Conservation (phyloP, 352 stramenopile species). For the Phytophthora syringae region DNA sequence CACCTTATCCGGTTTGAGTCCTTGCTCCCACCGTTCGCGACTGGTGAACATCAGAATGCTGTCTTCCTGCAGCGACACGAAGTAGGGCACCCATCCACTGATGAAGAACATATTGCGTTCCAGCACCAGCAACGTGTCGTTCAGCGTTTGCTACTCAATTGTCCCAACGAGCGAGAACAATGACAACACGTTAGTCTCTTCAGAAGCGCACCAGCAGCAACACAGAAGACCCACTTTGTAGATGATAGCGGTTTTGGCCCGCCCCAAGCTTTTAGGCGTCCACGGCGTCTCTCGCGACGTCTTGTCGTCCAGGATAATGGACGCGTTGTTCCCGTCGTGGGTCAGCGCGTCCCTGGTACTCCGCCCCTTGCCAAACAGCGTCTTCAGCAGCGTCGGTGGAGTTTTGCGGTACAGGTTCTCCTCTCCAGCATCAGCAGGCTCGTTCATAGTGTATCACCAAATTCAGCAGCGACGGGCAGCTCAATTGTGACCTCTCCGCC, state of each 20-base stretch:
- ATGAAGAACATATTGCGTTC: constrained; percentile 90
- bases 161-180: constrained; percentile 1
- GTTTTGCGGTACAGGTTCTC: background rate
- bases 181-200: background rate
- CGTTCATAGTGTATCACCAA: constrained; percentile 22
- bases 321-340: constrained; percentile 85
- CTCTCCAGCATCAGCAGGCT: constrained; percentile 5
- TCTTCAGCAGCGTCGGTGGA: constrained; percentile 46
- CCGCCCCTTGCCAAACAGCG: constrained; percentile 38
- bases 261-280: constrained; percentile 85
- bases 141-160: constrained; percentile 78
- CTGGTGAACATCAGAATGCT: constrained; percentile 79
- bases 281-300: constrained; percentile 62
- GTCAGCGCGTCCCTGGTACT: constrained; percentile 41
- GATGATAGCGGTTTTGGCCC: constrained; percentile 86
- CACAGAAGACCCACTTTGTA: constrained; percentile 64
- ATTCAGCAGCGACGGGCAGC: background rate
- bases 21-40: constrained; percentile 86
- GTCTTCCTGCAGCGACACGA: constrained; percentile 86
- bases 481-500: constrained; percentile 19
- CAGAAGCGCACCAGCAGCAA: background rate
- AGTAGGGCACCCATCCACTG: constrained; percentile 78
- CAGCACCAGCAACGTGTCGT: constrained; percentile 81
- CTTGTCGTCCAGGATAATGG: constrained; percentile 69
- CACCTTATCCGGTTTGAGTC: constrained; percentile 81